These are phyloP conservation scores for Lepidium didymum DNA, from an alignment of 345 rosid species.

Conservation along the genomic window DNA sequence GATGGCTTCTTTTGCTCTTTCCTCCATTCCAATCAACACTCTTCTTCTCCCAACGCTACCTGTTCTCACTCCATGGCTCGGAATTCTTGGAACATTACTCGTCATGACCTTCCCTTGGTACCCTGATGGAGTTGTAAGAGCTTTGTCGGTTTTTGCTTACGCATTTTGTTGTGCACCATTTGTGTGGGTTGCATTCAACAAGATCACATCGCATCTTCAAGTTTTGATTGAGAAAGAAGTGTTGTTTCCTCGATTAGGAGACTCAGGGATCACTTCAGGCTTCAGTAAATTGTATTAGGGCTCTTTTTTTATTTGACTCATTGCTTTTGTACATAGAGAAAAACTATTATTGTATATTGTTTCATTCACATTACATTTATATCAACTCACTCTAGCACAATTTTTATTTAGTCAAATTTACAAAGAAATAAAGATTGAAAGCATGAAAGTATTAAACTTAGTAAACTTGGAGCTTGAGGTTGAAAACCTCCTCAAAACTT, in stretches of 20 bases:
- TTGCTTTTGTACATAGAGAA: slow-evolving; percentile 21
- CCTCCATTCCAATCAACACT: slow-evolving; percentile 52
- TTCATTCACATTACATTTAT: slow-evolving; percentile 13
- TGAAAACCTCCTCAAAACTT: too few species aligned
- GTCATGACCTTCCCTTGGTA: slow-evolving; percentile 90
- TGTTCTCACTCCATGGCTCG: slow-evolving; percentile 59
- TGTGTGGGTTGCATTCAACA: slow-evolving; percentile 49
- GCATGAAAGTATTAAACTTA: too few species aligned
- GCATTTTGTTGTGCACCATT: slow-evolving; percentile 79
- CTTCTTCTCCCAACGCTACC: slow-evolving; percentile 60
- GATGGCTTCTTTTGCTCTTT: slow-evolving; percentile 65
- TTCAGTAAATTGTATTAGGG: slow-evolving; percentile 50
- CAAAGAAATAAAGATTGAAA: too few species aligned
- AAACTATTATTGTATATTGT: slow-evolving; percentile 19
- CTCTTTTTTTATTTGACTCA: not conserved
- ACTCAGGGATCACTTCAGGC: slow-evolving; percentile 36
- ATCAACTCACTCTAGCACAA: not conserved
- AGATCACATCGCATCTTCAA: slow-evolving; percentile 54
- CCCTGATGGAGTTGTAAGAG: slow-evolving; percentile 64
- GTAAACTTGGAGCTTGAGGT: too few species aligned
- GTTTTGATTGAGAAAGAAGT: slow-evolving; percentile 71
- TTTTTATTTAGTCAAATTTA: not conserved
- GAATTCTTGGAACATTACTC: slow-evolving; percentile 60
- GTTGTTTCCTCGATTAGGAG: slow-evolving; percentile 62
- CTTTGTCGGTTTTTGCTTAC: slow-evolving; percentile 58